Percentiles rank a stretch among this genome's conserved stretches.
Conservation (phyloP, 257 asterid species). For the Asclepias syriaca region DNA sequence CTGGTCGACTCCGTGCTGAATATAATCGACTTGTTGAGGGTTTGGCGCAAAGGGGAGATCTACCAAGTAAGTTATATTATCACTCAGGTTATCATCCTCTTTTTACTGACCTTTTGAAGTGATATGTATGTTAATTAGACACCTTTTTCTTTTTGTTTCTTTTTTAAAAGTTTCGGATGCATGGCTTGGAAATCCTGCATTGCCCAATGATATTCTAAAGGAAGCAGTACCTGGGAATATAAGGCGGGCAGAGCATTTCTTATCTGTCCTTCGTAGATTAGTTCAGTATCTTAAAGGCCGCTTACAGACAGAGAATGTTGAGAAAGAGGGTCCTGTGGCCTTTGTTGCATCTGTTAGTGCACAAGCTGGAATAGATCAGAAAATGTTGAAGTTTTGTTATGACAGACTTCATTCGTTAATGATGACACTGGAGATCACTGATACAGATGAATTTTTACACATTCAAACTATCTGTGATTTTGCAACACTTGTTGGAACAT, state of each 20-base stretch:
- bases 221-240: conserved; percentile 99
- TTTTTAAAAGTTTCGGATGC: conserved; percentile 48
- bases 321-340: conserved; percentile 93
- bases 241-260: conserved; percentile 93
- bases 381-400: conserved; percentile 82
- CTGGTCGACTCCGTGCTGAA: conserved; percentile 94
- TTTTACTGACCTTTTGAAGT: not conserved
- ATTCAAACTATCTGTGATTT: conserved; percentile 89
- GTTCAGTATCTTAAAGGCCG: conserved; percentile 78
- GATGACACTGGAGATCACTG: conserved; percentile 93
- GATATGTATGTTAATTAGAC: conserved; percentile 1
- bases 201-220: conserved; percentile 87
- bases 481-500: conserved; percentile 95
- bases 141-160: not conserved
- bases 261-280: conserved; percentile 85
- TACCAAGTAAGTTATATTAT: conserved; percentile 55
- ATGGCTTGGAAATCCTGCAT: conserved; percentile 86
- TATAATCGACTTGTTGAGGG: conserved; percentile 96
- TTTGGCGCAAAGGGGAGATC: conserved; percentile 84
- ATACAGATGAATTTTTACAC: conserved; percentile 89
- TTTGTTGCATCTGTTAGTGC: conserved; percentile 85
- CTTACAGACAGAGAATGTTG: conserved; percentile 77
- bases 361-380: conserved; percentile 94
- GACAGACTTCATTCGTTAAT: conserved; percentile 93
- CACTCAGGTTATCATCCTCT: not conserved